Base-by-base conservation (phyloP, 164 flowering plant genomes). In the Dillenia turbinata region DNA sequence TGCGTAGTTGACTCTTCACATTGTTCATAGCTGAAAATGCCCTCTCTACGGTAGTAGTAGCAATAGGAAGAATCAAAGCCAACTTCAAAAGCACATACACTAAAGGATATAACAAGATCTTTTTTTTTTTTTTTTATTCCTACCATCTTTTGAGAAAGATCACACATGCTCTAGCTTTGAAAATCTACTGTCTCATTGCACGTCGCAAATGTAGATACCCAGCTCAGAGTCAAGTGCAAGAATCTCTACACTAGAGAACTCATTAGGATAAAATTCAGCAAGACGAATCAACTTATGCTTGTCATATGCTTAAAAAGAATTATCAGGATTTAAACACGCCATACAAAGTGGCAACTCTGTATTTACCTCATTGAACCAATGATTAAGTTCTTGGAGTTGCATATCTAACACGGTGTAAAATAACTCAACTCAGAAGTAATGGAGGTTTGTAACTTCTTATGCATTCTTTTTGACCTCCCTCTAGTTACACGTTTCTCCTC, bases 331-430 rank as follows among this genome's bases (percentile, higher is more conserved):
- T 10, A 57, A 57, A n/a, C 60, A 40, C 12, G 60, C 10, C 60
- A 57, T 57, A 57, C 60, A 57, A 40, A 57, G 8, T 4, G 40
- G 47, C 16, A 57, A 57, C 47, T 57, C 60, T 47, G n/a, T 57
- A n/a, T 13, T 57, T 44, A 57, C 47, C 47, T 57, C 60, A 57
- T 54, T 7, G 14, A 54, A 54, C 26, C 26, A 24, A 3, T 24
- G 26, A 24, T 24, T 24, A 24, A 24, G 26, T 3, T 24, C 3
- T 24, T 24, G 26, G 26, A 24, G 26, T 24, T 24, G 26, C 26
- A 24, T 24, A 24, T 24, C 26, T 3, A 24, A 24, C 26, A 24
- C 26, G 26, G 26, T 24, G 26, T 24, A 24, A 24, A 24, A 24
- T 24, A 24, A 24, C 3, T 24, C 26, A 24, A 24, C 26, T 24